phyloP scores from a whole-genome alignment of 495 filamentous ascomycete species.

The Cenococcum geophilum region DNA sequence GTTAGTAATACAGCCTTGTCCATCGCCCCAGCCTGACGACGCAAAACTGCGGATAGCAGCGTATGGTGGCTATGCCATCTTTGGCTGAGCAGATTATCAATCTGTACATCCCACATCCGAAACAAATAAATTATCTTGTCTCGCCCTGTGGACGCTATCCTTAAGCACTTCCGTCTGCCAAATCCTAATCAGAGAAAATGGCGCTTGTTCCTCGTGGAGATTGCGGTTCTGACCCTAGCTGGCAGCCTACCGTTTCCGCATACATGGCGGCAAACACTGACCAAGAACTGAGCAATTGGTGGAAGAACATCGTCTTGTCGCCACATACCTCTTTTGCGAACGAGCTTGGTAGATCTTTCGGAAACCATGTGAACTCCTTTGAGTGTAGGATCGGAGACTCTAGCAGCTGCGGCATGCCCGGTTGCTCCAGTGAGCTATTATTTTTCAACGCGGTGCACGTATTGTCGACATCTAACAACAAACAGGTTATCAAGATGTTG shows the following conservation, averaged over 20 bases:
- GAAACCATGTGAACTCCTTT: not conserved
- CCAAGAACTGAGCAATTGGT: not conserved
- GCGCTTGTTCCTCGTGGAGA: not conserved
- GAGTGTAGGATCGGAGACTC: slow-evolving; percentile 5
- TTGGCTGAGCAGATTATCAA: no score
- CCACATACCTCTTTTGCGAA: slow-evolving; percentile 2
- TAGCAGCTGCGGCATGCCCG: not conserved
- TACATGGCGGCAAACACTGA: not conserved
- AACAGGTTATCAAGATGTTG: not conserved
- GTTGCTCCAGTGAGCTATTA: not conserved
- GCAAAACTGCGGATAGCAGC: no score
- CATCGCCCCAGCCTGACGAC: no score
- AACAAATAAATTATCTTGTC: not conserved
- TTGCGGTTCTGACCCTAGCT: not conserved
- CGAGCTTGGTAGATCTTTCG: slow-evolving; percentile 4
- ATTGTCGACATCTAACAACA: not conserved
- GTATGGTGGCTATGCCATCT: no score
- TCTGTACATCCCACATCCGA: no score
- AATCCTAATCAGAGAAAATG: not conserved
- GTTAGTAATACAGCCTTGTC: no score
- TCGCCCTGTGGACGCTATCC: not conserved
- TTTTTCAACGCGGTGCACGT: not conserved
- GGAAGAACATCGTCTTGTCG: not conserved
- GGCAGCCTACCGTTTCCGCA: slow-evolving; percentile 3
- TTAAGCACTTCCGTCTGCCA: not conserved